Evolutionary conservation across 139 green algal species (phyloP), one percentile per base, ranked within the genome.

Genomic region (Haematococcus lacustris): DNA sequence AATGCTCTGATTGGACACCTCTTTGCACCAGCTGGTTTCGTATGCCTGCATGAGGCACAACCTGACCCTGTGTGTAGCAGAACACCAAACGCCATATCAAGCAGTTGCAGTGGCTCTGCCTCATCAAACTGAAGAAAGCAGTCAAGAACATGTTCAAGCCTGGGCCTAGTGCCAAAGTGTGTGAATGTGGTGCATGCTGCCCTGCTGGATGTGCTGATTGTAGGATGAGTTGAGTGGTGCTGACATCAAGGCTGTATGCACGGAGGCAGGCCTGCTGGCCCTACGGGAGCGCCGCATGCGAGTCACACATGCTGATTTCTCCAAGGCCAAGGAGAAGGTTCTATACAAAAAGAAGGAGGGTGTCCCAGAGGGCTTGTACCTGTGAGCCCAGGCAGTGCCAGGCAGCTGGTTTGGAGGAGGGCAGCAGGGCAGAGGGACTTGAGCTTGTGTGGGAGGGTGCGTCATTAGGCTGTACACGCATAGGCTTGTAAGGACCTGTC

Each of bases 341-440:
- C 71, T 98, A 70, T 98, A 98, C 85, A 98, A 97, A 88, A 99
- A 99, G 89, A 98, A 98, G 83, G 94, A 98, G 74, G 90, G 91
- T 64, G 88, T 98, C 47, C 95, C 95, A 0, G 95, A 99, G 77
- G 95, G 95, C 3, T 85, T 99, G 38, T 99, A 98, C 80, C 93
- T 98, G 91, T 99, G 81, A 69, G 33, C 2, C 6, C 50, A 35
- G 32, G 47, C 21, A 28, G 47, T 57, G 21, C 47, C 47, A 57
- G 13, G 21, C 47, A 13, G 13, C 21, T 21, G 13, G 13, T 57
- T 13, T 57, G 47, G 21, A 57, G 13, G 47, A 21, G 47, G 21
- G 47, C 13, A 21, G 47, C 47, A 57, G 47, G 13, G 21, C 13
- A 28, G 47, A 28, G 13, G 13, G 21, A 13, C 47, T n/a, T 57